Evolutionary conservation across 495 filamentous ascomycete species (phyloP), one percentile per base, ranked within the genome.

Genomic region (Ascobolus immersus): DNA sequence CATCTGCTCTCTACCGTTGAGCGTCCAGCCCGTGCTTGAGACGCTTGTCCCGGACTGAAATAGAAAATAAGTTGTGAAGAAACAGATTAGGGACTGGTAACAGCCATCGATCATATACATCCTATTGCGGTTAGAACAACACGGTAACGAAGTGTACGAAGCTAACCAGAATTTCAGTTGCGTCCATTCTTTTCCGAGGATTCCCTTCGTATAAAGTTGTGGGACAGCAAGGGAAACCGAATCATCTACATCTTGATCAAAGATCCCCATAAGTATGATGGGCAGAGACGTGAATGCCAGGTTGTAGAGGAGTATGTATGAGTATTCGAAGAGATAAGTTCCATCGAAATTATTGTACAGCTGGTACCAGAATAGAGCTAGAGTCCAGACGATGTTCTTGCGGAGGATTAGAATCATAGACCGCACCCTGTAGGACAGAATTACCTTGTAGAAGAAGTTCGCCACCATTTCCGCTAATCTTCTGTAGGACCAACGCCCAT

Each of bases 371-470:
- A 94, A 90, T 34, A 99, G 73, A 17, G 79, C 68, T 45, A 93
- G 79, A 11, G 81, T 92, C 89, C 89, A 99, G 32, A 94, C 73
- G 56, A 99, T 72, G 56, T 93, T 94, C 76, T 74, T 42, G 10
- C 23, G n/a, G 34, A 47, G 19, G 49, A 41, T 40, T 32, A 29
- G 18, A 22, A 25, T 26, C 2, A 28, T 26, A 22, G 19, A 27
- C 17, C 20, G 22, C 13, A 29, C 11, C 4, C 12, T 17, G 5
- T 25, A n/a, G 8, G 5, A 32, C 18, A 20, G 5, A 29, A 7
- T 46, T 41, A 67, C 69, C 62, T 99, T 99, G 65, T 99, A 99
- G 60, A 99, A 99, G 65, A 99, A 99, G 50, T 99, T 99, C 46
- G 81, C 78, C 42, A 84, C 91, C 18, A 76, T 75, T 61, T 99